Evolutionary conservation across 1,139 yeast genomes (phyloP).

Genomic region (Debaryomyces sp.): DNA sequence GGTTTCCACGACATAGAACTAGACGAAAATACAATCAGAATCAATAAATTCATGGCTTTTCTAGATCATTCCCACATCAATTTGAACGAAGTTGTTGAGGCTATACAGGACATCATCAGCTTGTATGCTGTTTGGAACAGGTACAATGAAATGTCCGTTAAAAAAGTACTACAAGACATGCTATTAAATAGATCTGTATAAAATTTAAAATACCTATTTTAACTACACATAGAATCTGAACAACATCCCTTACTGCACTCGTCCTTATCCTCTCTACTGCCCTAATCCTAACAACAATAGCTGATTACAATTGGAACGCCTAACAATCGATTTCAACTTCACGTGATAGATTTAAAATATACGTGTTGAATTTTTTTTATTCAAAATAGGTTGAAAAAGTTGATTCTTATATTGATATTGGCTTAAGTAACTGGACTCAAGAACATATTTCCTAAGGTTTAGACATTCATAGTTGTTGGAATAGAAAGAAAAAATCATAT

Average conservation of each 20-base stretch:
- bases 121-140: slow-evolving; percentile 84
- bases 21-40: slow-evolving; percentile 46
- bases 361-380: slow-evolving; percentile 5
- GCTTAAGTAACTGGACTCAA: not conserved
- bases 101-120: slow-evolving; percentile 78
- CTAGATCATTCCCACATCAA: slow-evolving; percentile 77
- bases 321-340: not conserved
- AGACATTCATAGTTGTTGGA: not conserved
- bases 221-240: not conserved
- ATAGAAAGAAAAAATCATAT: not conserved
- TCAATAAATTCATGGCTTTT: slow-evolving; percentile 61
- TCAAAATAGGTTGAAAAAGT: not conserved
- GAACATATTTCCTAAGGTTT: not conserved
- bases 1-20: slow-evolving; percentile 30
- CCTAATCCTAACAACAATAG: not conserved
- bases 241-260: not conserved
- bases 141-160: slow-evolving; percentile 63
- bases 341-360: not conserved
- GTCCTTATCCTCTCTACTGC: not conserved
- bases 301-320: not conserved
- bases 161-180: slow-evolving; percentile 47
- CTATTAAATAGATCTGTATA: slow-evolving; percentile 24
- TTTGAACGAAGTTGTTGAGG: slow-evolving; percentile 73
- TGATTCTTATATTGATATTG: not conserved
- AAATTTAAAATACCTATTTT: not conserved